Conservation (phyloP, 2,329 filamentous ascomycete species). For the Teratosphaeria viscida region DNA sequence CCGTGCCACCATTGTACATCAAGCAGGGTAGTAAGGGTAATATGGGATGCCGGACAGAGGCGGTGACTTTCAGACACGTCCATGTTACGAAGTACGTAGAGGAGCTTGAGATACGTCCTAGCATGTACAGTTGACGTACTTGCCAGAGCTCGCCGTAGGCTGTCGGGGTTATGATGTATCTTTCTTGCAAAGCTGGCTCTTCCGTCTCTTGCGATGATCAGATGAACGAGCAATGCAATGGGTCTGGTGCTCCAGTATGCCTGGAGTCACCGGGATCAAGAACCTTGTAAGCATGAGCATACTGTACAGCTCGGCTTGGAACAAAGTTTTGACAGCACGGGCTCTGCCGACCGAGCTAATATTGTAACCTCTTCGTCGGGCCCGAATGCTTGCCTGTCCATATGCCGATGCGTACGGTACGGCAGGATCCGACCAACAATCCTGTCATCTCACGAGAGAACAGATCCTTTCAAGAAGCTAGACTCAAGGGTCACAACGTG, state of each 20-base stretch:
- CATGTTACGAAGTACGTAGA: not conserved
- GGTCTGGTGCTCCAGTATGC: not conserved
- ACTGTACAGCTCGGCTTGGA: not conserved
- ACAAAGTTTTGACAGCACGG: not conserved
- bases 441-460: no score
- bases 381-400: no score
- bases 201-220: not conserved
- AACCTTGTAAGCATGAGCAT: not conserved
- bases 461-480: no score
- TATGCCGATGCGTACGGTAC: no score
- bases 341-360: no score
- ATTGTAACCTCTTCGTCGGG: no score
- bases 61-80: not conserved
- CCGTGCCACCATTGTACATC: not conserved
- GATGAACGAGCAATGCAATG: not conserved
- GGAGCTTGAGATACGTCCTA: not conserved
- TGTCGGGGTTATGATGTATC: no score
- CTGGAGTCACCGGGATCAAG: not conserved
- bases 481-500: no score
- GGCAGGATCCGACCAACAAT: no score
- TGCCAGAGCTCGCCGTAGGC: not conserved
- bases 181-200: not conserved
- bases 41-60: not conserved
- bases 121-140: not conserved
- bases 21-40: not conserved